A percentile compares a stretch with the other conserved stretches of the same genome.
These are phyloP conservation scores for Mallotus japonicus DNA, from an alignment of 441 rosid species.

Conservation along the genomic window DNA sequence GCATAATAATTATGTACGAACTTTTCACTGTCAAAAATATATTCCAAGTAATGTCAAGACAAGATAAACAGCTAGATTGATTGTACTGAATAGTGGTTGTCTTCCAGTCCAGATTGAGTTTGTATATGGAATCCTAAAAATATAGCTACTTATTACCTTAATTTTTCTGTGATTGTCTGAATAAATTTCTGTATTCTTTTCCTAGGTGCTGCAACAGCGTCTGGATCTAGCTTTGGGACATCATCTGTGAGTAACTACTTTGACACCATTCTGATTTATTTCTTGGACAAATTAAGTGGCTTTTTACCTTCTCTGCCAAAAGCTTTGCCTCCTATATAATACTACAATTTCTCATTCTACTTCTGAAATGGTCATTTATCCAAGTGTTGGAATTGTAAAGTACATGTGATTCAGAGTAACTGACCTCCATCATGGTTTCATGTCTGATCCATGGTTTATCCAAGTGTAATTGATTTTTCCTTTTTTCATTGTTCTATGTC, in stretches of 20 bases:
- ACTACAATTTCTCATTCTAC: neutral
- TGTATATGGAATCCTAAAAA: neutral
- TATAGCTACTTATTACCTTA: too few relatives aligned
- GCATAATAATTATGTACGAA: neutral
- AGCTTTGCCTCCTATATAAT: neutral
- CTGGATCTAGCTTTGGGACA: slow-evolving; percentile 86
- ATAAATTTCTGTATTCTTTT: slow-evolving; percentile 14
- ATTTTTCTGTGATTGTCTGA: slow-evolving; percentile 15
- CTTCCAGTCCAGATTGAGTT: neutral
- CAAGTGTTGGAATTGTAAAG: neutral
- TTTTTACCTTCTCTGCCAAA: neutral
- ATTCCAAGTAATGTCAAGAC: neutral
- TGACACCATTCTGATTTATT: neutral
- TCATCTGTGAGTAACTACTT: slow-evolving; percentile 57
- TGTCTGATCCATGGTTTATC: neutral
- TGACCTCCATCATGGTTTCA: neutral
- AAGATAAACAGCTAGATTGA: neutral
- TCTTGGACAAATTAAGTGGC: too few relatives aligned
- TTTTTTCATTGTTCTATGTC: slow-evolving; percentile 13
- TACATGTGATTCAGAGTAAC: neutral
- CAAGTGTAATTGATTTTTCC: slow-evolving; percentile 1
- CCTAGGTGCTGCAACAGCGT: slow-evolving; percentile 62
- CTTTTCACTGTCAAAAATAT: neutral
- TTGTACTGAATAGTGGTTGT: neutral
- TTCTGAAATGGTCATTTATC: neutral